Evolutionary conservation across 2,329 filamentous ascomycete species (phyloP).

Genomic region (Colletotrichum echinochloae): DNA sequence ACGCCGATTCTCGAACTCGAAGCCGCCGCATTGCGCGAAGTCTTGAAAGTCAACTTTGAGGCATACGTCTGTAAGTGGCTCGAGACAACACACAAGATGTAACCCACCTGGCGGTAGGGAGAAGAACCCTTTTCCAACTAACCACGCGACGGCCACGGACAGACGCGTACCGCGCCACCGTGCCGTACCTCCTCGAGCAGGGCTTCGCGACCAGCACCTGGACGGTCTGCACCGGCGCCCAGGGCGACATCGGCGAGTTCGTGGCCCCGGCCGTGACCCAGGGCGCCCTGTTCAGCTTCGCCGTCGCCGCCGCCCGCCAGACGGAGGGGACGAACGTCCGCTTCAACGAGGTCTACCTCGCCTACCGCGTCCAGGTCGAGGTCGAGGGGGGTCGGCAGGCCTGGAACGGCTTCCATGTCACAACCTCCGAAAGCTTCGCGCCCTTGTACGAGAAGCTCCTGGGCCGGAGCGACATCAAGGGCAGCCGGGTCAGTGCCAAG

Average conservation of each 20-base stretch:
- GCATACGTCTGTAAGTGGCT: constrained; percentile 48
- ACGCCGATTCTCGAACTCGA: constrained; percentile 44
- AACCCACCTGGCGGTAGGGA: too few relatives aligned
- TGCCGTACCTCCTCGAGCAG: constrained; percentile 48
- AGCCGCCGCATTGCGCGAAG: constrained; percentile 42
- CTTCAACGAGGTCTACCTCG: constrained; percentile 55
- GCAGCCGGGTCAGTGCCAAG: not conserved
- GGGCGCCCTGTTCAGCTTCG: constrained; percentile 53
- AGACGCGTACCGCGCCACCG: constrained; percentile 49
- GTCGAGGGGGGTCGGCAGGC: constrained; percentile 1
- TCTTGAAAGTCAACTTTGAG: constrained; percentile 45
- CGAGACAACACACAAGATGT: too few relatives aligned
- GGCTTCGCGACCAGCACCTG: constrained; percentile 45
- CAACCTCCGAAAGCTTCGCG: not conserved
- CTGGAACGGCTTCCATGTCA: not conserved
- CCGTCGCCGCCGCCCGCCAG: constrained; percentile 47
- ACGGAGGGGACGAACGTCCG: constrained; percentile 50
- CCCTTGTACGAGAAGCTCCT: constrained; percentile 2
- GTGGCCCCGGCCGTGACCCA: constrained; percentile 49
- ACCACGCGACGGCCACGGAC: too few relatives aligned
- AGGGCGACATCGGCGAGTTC: constrained; percentile 44
- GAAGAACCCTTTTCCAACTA: not conserved
- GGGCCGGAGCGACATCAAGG: not conserved
- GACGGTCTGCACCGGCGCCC: constrained; percentile 50
- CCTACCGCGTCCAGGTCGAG: constrained; percentile 46